Conservation (phyloP, 768 basidiomycete genomes). For the Termitomyces sp. region DNA sequence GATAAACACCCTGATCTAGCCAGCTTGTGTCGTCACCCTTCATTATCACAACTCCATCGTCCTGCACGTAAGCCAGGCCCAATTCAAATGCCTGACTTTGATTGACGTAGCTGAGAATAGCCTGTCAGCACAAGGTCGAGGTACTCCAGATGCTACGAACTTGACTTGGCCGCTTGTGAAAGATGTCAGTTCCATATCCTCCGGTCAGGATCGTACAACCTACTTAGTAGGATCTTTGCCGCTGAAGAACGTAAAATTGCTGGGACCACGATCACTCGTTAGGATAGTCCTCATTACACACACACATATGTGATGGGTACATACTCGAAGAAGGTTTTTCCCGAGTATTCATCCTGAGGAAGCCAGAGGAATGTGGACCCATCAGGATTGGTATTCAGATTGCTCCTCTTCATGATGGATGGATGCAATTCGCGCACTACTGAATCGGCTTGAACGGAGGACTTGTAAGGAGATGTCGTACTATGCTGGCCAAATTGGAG, state of each 20-base stretch:
- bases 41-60: constrained; percentile 66
- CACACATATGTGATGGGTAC: constrained; percentile 12
- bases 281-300: background rate
- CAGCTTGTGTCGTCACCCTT: constrained; percentile 66
- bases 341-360: constrained; percentile 62
- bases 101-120: constrained; percentile 56
- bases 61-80: constrained; percentile 53
- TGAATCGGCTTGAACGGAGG: background rate
- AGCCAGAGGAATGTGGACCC: constrained; percentile 61
- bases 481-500: constrained; percentile 5
- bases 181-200: constrained; percentile 10
- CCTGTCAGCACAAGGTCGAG: constrained; percentile 10
- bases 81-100: constrained; percentile 45
- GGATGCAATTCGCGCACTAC: constrained; percentile 1
- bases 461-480: background rate
- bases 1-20: constrained; percentile 47
- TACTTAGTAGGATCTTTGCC: constrained; percentile 67
- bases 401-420: constrained; percentile 17
- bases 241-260: constrained; percentile 58
- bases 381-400: constrained; percentile 38
- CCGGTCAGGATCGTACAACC: constrained; percentile 17
- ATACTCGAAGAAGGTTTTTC: constrained; percentile 70
- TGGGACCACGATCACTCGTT: constrained; percentile 14
- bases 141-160: constrained; percentile 34
- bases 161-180: constrained; percentile 60